phyloP scores from a whole-genome alignment of 169 alveolate genomes.

The Cardiosporidium cionae region DNA sequence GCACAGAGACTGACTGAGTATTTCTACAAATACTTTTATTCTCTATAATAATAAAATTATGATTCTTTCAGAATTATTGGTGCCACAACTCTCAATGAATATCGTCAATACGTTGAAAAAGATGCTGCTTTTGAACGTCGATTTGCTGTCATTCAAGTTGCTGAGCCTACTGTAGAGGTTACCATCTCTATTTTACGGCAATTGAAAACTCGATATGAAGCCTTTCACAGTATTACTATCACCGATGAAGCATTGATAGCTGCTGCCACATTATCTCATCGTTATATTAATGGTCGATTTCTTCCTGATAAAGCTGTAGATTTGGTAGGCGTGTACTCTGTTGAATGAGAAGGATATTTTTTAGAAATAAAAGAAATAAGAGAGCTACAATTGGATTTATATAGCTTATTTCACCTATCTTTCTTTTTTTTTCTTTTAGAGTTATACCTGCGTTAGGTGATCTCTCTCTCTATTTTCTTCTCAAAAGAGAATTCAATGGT shows the following conservation, averaged over 20 bases:
- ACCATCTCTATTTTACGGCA: slow-evolving; percentile 75
- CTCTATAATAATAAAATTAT: too few relatives aligned
- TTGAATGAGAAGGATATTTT: not conserved
- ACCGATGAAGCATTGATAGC: slow-evolving; percentile 72
- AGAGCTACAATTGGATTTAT: not conserved
- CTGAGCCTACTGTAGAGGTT: slow-evolving; percentile 78
- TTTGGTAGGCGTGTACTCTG: slow-evolving; percentile 8
- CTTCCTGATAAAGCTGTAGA: slow-evolving; percentile 73
- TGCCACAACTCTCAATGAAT: slow-evolving; percentile 80
- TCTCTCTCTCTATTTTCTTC: not conserved
- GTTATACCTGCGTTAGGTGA: not conserved
- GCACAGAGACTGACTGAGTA: too few relatives aligned
- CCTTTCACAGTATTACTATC: slow-evolving; percentile 78
- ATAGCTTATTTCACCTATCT: not conserved
- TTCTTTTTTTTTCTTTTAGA: not conserved
- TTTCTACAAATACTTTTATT: too few relatives aligned
- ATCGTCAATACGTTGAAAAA: slow-evolving; percentile 73
- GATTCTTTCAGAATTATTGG: slow-evolving; percentile 67
- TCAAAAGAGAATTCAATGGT: too few relatives aligned
- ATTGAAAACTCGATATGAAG: slow-evolving; percentile 70
- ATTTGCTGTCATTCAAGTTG: slow-evolving; percentile 64
- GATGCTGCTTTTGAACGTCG: slow-evolving; percentile 81
- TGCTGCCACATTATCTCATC: slow-evolving; percentile 59
- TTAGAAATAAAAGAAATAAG: not conserved
- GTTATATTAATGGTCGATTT: slow-evolving; percentile 30